phyloP scores from a whole-genome alignment of 192 early-diverging fungal species.

The Mortierella hygrophila region DNA sequence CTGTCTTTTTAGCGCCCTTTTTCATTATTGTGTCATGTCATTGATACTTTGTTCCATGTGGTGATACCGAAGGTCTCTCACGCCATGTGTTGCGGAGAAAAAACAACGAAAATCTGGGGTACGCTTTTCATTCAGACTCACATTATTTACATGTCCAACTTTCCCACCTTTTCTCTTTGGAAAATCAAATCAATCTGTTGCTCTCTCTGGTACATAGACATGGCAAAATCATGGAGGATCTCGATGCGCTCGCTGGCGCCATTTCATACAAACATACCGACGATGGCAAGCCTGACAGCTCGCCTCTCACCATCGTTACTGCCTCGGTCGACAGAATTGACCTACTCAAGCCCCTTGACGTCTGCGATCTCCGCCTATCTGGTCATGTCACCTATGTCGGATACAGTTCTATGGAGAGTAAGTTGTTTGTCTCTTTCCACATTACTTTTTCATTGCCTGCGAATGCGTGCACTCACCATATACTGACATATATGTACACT shows the following conservation, averaged over 20 bases:
- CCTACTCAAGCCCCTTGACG: slow-evolving; percentile 67
- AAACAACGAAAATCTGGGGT: neutral
- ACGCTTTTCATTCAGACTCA: neutral
- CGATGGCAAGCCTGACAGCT: slow-evolving; percentile 32
- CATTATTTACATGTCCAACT: slow-evolving; percentile 9
- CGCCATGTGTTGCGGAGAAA: slow-evolving; percentile 6
- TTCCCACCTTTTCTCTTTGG: slow-evolving; percentile 15
- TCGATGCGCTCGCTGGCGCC: slow-evolving; percentile 84
- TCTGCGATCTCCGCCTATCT: slow-evolving; percentile 78
- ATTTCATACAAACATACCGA: slow-evolving; percentile 80
- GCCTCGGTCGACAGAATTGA: slow-evolving; percentile 91
- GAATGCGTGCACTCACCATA: neutral
- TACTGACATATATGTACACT: neutral
- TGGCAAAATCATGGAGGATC: slow-evolving; percentile 87
- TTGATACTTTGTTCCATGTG: neutral
- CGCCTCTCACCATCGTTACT: slow-evolving; percentile 83
- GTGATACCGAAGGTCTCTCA: slow-evolving; percentile 3
- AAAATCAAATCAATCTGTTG: neutral
- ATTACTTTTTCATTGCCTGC: neutral
- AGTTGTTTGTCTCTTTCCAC: neutral
- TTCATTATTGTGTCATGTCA: neutral
- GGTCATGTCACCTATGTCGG: slow-evolving; percentile 89
- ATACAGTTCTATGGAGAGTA: slow-evolving; percentile 85
- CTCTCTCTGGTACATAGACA: slow-evolving; percentile 40
- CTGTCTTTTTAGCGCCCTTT: neutral